Base-by-base conservation (phyloP, 257 asterid species). In the Mentha longifolia region DNA sequence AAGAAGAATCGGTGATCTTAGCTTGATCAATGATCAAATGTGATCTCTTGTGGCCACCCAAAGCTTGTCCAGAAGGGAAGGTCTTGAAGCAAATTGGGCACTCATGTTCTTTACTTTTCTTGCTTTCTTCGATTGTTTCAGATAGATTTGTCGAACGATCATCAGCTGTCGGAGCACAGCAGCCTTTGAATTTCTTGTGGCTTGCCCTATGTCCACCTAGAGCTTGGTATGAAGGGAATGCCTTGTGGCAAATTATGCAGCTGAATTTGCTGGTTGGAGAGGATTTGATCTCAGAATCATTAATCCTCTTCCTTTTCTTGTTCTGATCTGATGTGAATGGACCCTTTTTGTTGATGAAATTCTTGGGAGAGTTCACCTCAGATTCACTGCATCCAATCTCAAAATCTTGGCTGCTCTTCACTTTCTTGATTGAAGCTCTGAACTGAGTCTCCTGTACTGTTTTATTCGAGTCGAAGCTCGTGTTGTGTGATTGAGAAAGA, bases 141-240 rank as follows among this genome's bases (percentile, higher is more conserved):
- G 61, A 63, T 64, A n/a, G 68, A 55, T 49, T 79, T 72, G 61
- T 14, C 3, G 39, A 9, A 55, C 51, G 47, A 71, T 39, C 17
- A 35, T 79, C 85, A 19, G 63, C 74, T 60, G 70, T 76, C 17
- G 85, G 83, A 69, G 80, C 80, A 76, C 79, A 85, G 63, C 89
- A 81, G 6, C 85, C 89, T 70, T 84, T 90, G 78, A 81, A 78
- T 73, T 85, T 91, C 72, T 87, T 87, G 75, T 91, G 96, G 72
- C 97, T 91, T 0, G 97, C 95, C 67, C 96, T 89, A 63, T 91
- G 97, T 0, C 97, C 97, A 2, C 97, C 97, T 7, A 91, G 72
- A 17, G 97, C 97, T 78, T 91, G 97, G 72, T 87, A 89, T 11
- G 96, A 85, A 47, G 86, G 74, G 63, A 88, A 91, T 14, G 68